Percentiles rank a stretch among this genome's conserved stretches.
Evolutionary conservation across 495 filamentous ascomycete species (phyloP).

Genomic region (Penicillium alfredii): DNA sequence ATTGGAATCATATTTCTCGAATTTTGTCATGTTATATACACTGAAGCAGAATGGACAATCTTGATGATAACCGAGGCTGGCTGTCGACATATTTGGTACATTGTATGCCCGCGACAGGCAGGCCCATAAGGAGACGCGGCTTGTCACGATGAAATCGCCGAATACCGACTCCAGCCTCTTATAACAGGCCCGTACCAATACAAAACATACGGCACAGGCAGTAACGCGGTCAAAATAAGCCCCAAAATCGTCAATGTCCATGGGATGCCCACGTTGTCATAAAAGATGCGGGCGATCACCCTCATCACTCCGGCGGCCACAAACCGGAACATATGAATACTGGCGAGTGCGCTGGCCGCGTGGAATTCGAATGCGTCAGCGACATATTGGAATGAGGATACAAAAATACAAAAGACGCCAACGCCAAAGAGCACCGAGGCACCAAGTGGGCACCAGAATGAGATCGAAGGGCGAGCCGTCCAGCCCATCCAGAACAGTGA

Average conservation of each 20-base stretch:
- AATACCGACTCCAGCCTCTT: no score
- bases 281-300: slow-evolving; percentile 39
- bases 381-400: slow-evolving; percentile 44
- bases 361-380: slow-evolving; percentile 41
- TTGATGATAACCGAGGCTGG: no score
- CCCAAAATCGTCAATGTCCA: slow-evolving; percentile 47
- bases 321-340: slow-evolving; percentile 40
- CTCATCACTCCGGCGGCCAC: slow-evolving; percentile 40
- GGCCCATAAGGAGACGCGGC: no score
- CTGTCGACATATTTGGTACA: no score
- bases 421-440: slow-evolving; percentile 44
- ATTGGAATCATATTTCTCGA: no score
- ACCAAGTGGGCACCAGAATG: slow-evolving; percentile 40
- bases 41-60: no score
- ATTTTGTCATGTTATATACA: no score
- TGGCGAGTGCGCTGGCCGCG: slow-evolving; percentile 32
- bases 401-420: slow-evolving; percentile 40
- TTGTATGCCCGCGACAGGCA: no score
- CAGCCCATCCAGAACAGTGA: slow-evolving; percentile 57
- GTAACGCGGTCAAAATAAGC: slow-evolving; percentile 34
- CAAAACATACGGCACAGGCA: slow-evolving; percentile 46
- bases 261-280: slow-evolving; percentile 40
- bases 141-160: no score
- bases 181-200: no score
- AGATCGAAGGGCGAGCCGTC: slow-evolving; percentile 40